Evolutionary conservation across 2,329 filamentous ascomycete species (phyloP), one percentile per base, ranked within the genome.

Genomic region (Chaetomium sp.): DNA sequence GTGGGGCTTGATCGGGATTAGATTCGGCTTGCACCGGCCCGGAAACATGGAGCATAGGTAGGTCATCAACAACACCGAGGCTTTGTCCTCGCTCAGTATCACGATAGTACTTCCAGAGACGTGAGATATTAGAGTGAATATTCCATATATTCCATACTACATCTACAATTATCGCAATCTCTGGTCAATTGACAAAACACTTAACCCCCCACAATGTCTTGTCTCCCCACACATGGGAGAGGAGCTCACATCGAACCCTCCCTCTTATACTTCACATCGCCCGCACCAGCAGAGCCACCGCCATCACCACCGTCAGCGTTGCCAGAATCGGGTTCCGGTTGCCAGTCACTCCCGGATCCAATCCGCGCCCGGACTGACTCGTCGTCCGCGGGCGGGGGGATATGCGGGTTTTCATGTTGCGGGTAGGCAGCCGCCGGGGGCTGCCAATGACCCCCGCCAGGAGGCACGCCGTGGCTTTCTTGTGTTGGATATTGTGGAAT

Each of bases 21-120:
- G 16, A 13, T 13, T 62, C 61, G 61, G 65, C 57, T 66, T 64
- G 29, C 51, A 25, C 45, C 61, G 51, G 57, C 31, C 61, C 61
- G 54, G 57, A 62, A 21, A 58, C 53, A 58, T 57, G 64, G 60
- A 60, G 31, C 7, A 10, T n/a, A n/a, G n/a, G n/a, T n/a, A n/a
- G n/a, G n/a, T 19, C 7, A 5, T n/a, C 45, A 38, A 4, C 57
- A 45, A 16, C 56, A 49, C 42, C 38, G n/a, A 23, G 29, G 51
- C 29, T 16, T 33, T 10, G 23, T 25, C 27, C 9, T 8, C 31
- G 35, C 23, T 25, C 5, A 38, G 13, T 23, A 42, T 19, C 16
- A 16, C 6, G 50, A 29, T 19, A 50, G 47, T 16, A 50, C 47
- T 29, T 23, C 9, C 9, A 21, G 27, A 29, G 6, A 29, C 6